phyloP scores from a whole-genome alignment of 1,284 basidiomycete species.

The Heterobasidion annosum region DNA sequence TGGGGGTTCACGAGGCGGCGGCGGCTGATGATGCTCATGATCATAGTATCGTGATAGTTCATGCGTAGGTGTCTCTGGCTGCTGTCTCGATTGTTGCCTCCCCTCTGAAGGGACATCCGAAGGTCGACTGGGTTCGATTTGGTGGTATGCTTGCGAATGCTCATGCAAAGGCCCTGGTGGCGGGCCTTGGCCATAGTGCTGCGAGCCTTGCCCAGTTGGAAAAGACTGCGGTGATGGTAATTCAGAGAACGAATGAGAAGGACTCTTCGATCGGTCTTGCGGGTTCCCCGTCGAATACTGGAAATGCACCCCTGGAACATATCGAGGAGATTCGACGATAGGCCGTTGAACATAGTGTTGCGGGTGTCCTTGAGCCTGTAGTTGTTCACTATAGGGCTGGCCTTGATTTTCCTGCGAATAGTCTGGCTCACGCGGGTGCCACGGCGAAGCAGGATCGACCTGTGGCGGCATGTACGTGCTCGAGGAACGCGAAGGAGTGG shows the following conservation, averaged over 20 bases:
- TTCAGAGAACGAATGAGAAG: not conserved
- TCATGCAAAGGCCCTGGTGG: no score
- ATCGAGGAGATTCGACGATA: not conserved
- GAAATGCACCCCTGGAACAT: not conserved
- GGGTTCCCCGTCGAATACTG: not conserved
- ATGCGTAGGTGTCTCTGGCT: not conserved
- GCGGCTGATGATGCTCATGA: not conserved
- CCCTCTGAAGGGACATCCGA: no score
- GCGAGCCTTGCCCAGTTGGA: no score
- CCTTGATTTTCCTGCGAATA: not conserved
- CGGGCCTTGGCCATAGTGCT: no score
- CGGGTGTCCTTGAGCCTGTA: not conserved
- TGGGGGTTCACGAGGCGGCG: constrained; percentile 15
- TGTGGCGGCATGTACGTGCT: not conserved
- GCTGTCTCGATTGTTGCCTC: not conserved
- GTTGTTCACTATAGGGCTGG: not conserved
- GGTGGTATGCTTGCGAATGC: no score
- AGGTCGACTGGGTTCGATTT: no score
- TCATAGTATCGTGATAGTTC: not conserved
- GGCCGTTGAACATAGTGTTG: not conserved
- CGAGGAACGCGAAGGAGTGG: not conserved
- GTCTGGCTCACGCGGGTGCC: not conserved
- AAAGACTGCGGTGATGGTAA: no score
- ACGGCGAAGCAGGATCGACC: not conserved
- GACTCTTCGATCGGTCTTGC: not conserved